Conservation (phyloP, 2,329 filamentous ascomycete genomes). For the Aspergillus nomiae region DNA sequence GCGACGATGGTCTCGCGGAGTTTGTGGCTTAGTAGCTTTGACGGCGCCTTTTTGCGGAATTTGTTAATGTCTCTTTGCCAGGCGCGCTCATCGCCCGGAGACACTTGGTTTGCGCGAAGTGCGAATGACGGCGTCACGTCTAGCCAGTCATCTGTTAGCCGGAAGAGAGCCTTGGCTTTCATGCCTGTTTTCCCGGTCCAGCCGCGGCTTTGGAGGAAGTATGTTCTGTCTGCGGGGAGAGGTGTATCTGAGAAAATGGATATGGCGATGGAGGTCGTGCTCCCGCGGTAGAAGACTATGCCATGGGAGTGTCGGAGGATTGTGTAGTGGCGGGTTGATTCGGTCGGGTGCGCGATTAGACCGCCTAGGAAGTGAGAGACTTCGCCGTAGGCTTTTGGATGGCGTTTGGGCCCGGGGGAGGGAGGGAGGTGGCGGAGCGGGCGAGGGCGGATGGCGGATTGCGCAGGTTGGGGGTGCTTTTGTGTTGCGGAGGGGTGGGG, state of each 20-base stretch:
- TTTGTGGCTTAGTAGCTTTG: constrained; percentile 52
- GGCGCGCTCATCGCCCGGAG: constrained; percentile 61
- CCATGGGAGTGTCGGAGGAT: constrained; percentile 68
- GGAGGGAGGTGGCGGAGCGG: background rate
- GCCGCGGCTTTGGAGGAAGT: constrained; percentile 71
- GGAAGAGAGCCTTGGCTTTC: constrained; percentile 64
- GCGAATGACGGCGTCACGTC: constrained; percentile 64
- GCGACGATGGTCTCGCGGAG: constrained; percentile 66
- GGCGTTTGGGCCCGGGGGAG: constrained; percentile 2
- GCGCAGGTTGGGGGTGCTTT: background rate
- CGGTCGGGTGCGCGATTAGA: constrained; percentile 63
- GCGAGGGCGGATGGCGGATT: background rate
- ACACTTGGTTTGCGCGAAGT: constrained; percentile 52
- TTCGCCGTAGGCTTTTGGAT: constrained; percentile 49
- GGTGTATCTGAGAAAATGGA: constrained; percentile 64
- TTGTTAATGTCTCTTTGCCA: constrained; percentile 69
- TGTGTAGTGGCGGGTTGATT: constrained; percentile 66
- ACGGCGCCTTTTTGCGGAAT: constrained; percentile 59
- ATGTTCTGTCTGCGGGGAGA: constrained; percentile 58
- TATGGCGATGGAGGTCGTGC: constrained; percentile 63
- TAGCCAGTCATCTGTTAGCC: constrained; percentile 63
- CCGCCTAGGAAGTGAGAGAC: constrained; percentile 67
- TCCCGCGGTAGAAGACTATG: constrained; percentile 67
- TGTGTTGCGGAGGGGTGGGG: background rate
- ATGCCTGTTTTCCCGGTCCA: constrained; percentile 70